Conservation (phyloP, 371 early-diverging fungal species). For the Syncephalastrum monosporum region DNA sequence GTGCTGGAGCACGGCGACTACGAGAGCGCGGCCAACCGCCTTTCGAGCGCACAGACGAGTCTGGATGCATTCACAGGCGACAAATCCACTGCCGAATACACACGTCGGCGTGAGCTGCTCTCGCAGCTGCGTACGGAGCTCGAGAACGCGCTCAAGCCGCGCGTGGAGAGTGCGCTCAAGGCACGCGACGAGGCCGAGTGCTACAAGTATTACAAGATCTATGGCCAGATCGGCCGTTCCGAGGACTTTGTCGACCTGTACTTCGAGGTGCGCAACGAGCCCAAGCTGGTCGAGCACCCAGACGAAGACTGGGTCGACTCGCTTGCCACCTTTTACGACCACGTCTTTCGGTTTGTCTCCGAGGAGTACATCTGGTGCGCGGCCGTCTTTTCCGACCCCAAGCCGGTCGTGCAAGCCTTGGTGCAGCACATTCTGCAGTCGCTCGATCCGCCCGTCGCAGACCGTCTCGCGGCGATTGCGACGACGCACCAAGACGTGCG, state of each 20-base stretch:
- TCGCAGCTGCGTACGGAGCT: slow-evolving; percentile 53
- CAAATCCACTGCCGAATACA: slow-evolving; percentile 66
- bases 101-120: slow-evolving; percentile 54
- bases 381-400: slow-evolving; percentile 59
- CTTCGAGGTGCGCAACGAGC: slow-evolving; percentile 43
- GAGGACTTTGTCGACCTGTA: slow-evolving; percentile 62
- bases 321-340: slow-evolving; percentile 47
- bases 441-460: slow-evolving; percentile 56
- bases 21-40: slow-evolving; percentile 55
- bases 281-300: slow-evolving; percentile 6
- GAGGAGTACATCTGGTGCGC: slow-evolving; percentile 66
- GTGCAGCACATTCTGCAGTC: slow-evolving; percentile 54
- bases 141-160: slow-evolving; percentile 50
- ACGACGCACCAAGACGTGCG: slow-evolving; percentile 29
- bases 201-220: slow-evolving; percentile 51
- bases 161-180: slow-evolving; percentile 50
- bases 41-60: slow-evolving; percentile 68
- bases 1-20: slow-evolving; percentile 62
- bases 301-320: slow-evolving; percentile 24
- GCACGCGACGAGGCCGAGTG: slow-evolving; percentile 55
- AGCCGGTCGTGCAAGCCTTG: slow-evolving; percentile 47
- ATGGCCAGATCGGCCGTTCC: slow-evolving; percentile 54
- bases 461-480: slow-evolving; percentile 24
- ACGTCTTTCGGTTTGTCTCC: slow-evolving; percentile 46
- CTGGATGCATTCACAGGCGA: slow-evolving; percentile 48